Conservation (phyloP, 2,329 filamentous ascomycete species). For the Taxawa tesnikishii region DNA sequence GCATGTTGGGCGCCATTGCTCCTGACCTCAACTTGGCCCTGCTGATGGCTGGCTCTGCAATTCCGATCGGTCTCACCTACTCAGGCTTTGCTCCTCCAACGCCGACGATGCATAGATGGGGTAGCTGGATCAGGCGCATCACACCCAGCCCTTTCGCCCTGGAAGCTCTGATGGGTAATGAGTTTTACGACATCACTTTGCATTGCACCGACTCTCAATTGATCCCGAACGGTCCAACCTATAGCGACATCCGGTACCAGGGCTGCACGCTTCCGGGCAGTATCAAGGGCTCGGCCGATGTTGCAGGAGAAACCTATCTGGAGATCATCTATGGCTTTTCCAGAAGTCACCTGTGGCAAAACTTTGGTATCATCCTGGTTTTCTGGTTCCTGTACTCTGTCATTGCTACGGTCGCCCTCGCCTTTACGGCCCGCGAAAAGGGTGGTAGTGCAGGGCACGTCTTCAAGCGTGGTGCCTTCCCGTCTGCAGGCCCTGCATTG, state of each 20-base stretch:
- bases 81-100: conserved; percentile 47
- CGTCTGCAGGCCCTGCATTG: not conserved
- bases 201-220: conserved; percentile 43
- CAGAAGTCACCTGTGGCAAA: conserved; percentile 48
- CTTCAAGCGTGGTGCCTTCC: conserved; percentile 5
- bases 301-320: conserved; percentile 44
- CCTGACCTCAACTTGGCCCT: conserved; percentile 6
- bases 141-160: conserved; percentile 57
- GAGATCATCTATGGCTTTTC: conserved; percentile 43
- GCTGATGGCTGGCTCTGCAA: conserved; percentile 7
- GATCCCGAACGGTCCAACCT: conserved; percentile 14
- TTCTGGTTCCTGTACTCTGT: conserved; percentile 25
- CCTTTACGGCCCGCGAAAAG: conserved; percentile 5
- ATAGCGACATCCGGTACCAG: conserved; percentile 37
- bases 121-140: conserved; percentile 36
- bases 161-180: conserved; percentile 56
- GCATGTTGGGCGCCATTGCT: conserved; percentile 5
- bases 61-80: conserved; percentile 31
- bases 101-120: conserved; percentile 60
- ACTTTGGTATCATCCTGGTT: conserved; percentile 41
- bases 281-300: conserved; percentile 36
- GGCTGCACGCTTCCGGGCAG: conserved; percentile 49
- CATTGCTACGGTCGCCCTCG: conserved; percentile 3
- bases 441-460: conserved; percentile 5
- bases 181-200: conserved; percentile 49